A percentile compares a stretch with the other conserved stretches of the same genome.
These are phyloP conservation scores for Musa acuminata DNA, from an alignment of 176 grass and related monocot genomes.

Conservation along the genomic window DNA sequence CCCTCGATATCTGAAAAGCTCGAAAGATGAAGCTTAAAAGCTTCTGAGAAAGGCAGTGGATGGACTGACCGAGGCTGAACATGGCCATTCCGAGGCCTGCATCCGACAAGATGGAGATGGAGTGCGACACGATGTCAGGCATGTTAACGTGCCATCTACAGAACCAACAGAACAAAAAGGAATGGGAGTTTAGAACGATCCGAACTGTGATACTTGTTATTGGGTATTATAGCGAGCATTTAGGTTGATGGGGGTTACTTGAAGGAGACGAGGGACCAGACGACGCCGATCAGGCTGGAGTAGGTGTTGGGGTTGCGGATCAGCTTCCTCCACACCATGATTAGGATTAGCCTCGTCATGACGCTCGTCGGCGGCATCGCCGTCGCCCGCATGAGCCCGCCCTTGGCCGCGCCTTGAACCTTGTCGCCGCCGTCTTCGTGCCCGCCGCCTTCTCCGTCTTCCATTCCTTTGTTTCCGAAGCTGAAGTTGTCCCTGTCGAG, in stretches of 20 bases:
- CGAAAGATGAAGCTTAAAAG: not conserved
- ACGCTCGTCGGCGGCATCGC: constrained; percentile 93
- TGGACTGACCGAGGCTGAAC: constrained; percentile 85
- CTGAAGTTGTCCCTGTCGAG: constrained; percentile 73
- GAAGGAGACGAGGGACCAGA: constrained; percentile 97
- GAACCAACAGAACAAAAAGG: not conserved
- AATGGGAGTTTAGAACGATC: not conserved
- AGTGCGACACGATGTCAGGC: constrained; percentile 77
- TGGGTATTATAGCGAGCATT: constrained; percentile 3
- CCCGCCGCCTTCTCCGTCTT: constrained; percentile 37
- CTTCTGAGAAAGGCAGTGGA: not conserved
- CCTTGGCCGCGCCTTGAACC: constrained; percentile 12
- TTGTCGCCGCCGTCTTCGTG: constrained; percentile 53
- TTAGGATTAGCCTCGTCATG: constrained; percentile 90
- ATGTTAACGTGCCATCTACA: constrained; percentile 76
- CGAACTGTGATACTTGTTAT: not conserved
- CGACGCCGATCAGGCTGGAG: constrained; percentile 84
- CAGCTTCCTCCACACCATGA: constrained; percentile 99
- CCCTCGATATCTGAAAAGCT: not conserved
- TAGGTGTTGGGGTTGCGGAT: constrained; percentile 99
- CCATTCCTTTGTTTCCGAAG: constrained; percentile 50
- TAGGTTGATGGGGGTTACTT: constrained; percentile 20
- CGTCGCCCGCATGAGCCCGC: constrained; percentile 5
- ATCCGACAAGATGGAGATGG: constrained; percentile 95
- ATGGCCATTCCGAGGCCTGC: constrained; percentile 99